Conservation (phyloP, 495 filamentous ascomycete genomes). For the Barbatosphaeria neglecta region DNA sequence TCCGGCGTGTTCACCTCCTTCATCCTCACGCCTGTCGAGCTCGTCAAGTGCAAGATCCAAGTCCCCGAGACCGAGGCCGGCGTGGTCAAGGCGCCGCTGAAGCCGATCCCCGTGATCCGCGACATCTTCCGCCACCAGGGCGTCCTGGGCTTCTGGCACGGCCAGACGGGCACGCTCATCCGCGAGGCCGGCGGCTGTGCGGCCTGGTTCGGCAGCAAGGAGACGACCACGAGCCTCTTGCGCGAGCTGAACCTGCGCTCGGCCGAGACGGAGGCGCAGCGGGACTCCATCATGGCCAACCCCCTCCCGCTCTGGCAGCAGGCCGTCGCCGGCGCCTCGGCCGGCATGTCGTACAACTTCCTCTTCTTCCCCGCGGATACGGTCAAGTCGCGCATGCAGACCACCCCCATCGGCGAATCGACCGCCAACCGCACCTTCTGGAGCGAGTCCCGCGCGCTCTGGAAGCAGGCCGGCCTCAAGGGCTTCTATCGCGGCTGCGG, state of each 20-base stretch:
- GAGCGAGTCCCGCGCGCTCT: slow-evolving; percentile 55
- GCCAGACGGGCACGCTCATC: slow-evolving; percentile 85
- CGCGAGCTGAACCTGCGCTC: slow-evolving; percentile 24
- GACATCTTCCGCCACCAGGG: slow-evolving; percentile 74
- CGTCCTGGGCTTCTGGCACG: slow-evolving; percentile 81
- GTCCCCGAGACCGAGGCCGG: slow-evolving; percentile 38
- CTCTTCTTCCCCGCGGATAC: slow-evolving; percentile 95
- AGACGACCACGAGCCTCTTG: slow-evolving; percentile 63
- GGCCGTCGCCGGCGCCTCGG: slow-evolving; percentile 76
- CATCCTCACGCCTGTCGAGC: slow-evolving; percentile 86
- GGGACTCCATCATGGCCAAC: slow-evolving; percentile 15
- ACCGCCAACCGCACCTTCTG: slow-evolving; percentile 50
- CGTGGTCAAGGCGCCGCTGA: slow-evolving; percentile 11
- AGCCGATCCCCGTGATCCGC: slow-evolving; percentile 47
- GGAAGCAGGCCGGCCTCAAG: slow-evolving; percentile 67
- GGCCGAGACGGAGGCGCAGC: slow-evolving; percentile 16
- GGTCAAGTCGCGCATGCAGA: slow-evolving; percentile 94
- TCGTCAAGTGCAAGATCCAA: slow-evolving; percentile 98
- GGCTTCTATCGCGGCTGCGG: slow-evolving; percentile 91
- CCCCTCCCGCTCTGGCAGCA: slow-evolving; percentile 65
- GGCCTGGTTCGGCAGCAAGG: slow-evolving; percentile 93
- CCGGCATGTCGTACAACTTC: slow-evolving; percentile 92
- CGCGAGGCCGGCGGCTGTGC: slow-evolving; percentile 87
- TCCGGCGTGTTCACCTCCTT: slow-evolving; percentile 86
- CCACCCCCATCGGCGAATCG: slow-evolving; percentile 50